Conservation (phyloP, 2,329 filamentous ascomycete species). For the Phyllosticta paracitricarpa region DNA sequence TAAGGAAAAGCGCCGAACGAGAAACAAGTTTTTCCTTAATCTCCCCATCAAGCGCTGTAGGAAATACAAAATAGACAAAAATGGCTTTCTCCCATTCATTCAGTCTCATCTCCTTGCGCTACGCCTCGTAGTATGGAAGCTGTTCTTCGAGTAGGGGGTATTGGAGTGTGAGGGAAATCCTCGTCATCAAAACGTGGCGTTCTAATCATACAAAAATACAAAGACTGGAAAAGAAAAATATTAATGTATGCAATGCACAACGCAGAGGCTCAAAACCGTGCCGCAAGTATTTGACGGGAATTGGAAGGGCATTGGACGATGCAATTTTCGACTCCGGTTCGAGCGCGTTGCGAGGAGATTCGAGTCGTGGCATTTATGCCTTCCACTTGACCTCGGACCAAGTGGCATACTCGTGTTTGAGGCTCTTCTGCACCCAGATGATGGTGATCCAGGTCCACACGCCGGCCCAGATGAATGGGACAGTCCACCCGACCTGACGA, state of each 20-base stretch:
- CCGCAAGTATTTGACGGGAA: background rate
- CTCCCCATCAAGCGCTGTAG: too few species aligned
- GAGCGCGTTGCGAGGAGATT: background rate
- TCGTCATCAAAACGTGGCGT: background rate
- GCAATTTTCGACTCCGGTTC: background rate
- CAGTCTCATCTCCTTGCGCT: background rate
- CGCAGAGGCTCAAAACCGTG: background rate
- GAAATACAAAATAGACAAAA: too few species aligned
- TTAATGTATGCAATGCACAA: background rate
- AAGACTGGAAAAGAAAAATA: background rate
- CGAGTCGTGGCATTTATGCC: slow-evolving; percentile 16
- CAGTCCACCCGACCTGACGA: slow-evolving; percentile 35
- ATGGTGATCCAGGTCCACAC: slow-evolving; percentile 38
- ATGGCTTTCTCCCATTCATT: too few species aligned
- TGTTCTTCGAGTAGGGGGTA: background rate
- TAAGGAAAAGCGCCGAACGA: too few species aligned
- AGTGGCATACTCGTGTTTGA: slow-evolving; percentile 24
- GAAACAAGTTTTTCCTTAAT: too few species aligned
- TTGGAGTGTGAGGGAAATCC: background rate
- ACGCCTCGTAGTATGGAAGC: background rate
- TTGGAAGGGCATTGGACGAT: background rate
- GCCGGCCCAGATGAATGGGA: slow-evolving; percentile 41
- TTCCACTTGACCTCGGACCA: slow-evolving; percentile 30
- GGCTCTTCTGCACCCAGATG: slow-evolving; percentile 32
- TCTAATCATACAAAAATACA: background rate